Evolutionary conservation across 2,329 filamentous ascomycete species (phyloP), one percentile per base, ranked within the genome.

Genomic region (Triangularia setosa): DNA sequence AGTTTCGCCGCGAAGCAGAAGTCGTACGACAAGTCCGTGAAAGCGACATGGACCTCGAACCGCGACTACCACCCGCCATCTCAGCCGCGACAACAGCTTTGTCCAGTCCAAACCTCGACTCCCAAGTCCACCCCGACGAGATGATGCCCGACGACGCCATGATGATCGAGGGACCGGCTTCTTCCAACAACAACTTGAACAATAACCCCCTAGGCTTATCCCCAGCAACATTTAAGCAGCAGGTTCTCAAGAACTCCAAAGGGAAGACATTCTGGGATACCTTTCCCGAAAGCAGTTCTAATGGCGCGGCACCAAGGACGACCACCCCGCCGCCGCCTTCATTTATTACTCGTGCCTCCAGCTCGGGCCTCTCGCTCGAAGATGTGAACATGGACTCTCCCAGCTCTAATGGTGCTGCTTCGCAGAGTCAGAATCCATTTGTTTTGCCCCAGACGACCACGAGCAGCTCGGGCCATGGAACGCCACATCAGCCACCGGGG

Each of bases 11-110:
- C 44, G 95, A 99, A 80, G 93, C 94, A 40, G 94, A 98, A 77
- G 95, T 98, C 4, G 92, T 99, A 67, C 91, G 92, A 59, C 95
- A 97, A 77, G 93, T 98, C 27, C 90, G 93, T 52, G 95, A 98
- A 75, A 94, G 90, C 71, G 93, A 97, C 72, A 84, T 89, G 67
- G 86, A 87, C 58, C 78, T 87, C 14, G 84, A 86, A 63, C 79
- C 75, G 64, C 75, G 75, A 70, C 72, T 79, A 62, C 74, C 56
- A 69, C 77, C 62, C 64, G 76, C 81, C 61, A 72, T 83, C 64
- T 80, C 83, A 14, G 80, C 84, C 70, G 70, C 78, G 0, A 80
- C 79, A 23, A 89, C 87, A 2, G 83, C 86, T 1, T 83, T 89
- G 35, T 90, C 90, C 0, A 93, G 90, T 7, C 91, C 91, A 0